phyloP scores from a whole-genome alignment of 2,329 filamentous ascomycete genomes.

The Hypoxylon sp. region DNA sequence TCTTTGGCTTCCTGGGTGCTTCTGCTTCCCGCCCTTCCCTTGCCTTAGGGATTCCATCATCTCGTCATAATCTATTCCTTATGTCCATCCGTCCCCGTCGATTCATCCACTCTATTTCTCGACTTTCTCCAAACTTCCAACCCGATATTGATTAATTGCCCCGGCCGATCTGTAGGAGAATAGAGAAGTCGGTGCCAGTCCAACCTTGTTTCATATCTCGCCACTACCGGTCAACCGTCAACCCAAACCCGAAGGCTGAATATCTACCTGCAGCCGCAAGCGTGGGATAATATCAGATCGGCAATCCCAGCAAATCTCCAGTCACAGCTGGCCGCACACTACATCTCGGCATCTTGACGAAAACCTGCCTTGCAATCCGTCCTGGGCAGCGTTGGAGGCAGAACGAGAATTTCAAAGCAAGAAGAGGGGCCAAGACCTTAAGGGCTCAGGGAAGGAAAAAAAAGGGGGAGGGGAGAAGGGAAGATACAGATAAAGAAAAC shows the following conservation, averaged over 20 bases:
- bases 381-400: slow-evolving; percentile 3
- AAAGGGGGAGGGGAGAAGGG: background rate
- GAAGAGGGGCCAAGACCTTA: background rate
- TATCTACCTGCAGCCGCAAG: slow-evolving; percentile 34
- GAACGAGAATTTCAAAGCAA: slow-evolving; percentile 14
- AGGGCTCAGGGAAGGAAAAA: background rate
- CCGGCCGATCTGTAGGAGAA: slow-evolving; percentile 19
- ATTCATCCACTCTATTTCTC: slow-evolving; percentile 15
- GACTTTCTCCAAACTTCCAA: slow-evolving; percentile 1
- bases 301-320: slow-evolving; percentile 18
- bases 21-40: slow-evolving; percentile 33
- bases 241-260: slow-evolving; percentile 34
- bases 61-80: slow-evolving; percentile 34
- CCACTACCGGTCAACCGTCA: slow-evolving; percentile 24
- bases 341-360: slow-evolving; percentile 28
- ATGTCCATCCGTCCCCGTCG: slow-evolving; percentile 5
- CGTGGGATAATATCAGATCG: slow-evolving; percentile 32
- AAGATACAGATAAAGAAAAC: slow-evolving; percentile 4
- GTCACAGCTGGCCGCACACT: slow-evolving; percentile 10
- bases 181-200: slow-evolving; percentile 15
- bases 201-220: slow-evolving; percentile 29
- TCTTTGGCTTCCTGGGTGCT: background rate
- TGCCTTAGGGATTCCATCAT: slow-evolving; percentile 31
- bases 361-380: slow-evolving; percentile 15
- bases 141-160: slow-evolving; percentile 28